These are phyloP conservation scores for Zymoseptoria ardabiliae DNA, from an alignment of 2,329 filamentous ascomycete species.

Conservation along the genomic window DNA sequence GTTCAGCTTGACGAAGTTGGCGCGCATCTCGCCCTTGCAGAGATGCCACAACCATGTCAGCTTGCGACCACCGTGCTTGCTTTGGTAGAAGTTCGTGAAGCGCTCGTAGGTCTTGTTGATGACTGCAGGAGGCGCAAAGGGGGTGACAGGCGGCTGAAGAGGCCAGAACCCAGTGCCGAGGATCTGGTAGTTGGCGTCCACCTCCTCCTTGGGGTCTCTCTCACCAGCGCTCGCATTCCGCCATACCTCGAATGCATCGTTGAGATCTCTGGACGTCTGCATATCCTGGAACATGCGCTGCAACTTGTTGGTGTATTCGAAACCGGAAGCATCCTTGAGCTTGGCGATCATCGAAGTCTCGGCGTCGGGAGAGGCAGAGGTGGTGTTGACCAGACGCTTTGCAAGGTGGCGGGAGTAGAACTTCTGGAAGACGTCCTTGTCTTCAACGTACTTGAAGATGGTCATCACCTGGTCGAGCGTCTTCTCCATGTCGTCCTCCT, in stretches of 20 bases:
- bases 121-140: conserved; percentile 79
- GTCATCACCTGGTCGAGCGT: conserved; percentile 93
- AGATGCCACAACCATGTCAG: conserved; percentile 97
- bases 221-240: conserved; percentile 60
- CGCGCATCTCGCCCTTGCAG: conserved; percentile 93
- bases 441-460: conserved; percentile 99
- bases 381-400: conserved; percentile 87
- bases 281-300: conserved; percentile 99
- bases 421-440: conserved; percentile 99
- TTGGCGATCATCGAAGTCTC: conserved; percentile 99
- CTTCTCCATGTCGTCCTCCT: conserved; percentile 88
- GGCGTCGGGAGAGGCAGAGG: conserved; percentile 91
- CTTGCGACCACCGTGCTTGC: conserved; percentile 94
- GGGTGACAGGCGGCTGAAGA: conserved; percentile 74
- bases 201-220: conserved; percentile 57
- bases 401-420: conserved; percentile 97
- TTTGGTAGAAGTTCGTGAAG: conserved; percentile 85
- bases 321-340: conserved; percentile 95
- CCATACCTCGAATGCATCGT: conserved; percentile 76
- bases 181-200: conserved; percentile 87
- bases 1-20: conserved; percentile 77
- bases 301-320: conserved; percentile 98
- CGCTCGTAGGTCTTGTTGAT: conserved; percentile 83
- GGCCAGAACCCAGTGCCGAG: conserved; percentile 98
- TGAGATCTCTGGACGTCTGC: conserved; percentile 96